Evolutionary conservation across 163 green algal species (phyloP).

Genomic region (Scenedesmus sp.): DNA sequence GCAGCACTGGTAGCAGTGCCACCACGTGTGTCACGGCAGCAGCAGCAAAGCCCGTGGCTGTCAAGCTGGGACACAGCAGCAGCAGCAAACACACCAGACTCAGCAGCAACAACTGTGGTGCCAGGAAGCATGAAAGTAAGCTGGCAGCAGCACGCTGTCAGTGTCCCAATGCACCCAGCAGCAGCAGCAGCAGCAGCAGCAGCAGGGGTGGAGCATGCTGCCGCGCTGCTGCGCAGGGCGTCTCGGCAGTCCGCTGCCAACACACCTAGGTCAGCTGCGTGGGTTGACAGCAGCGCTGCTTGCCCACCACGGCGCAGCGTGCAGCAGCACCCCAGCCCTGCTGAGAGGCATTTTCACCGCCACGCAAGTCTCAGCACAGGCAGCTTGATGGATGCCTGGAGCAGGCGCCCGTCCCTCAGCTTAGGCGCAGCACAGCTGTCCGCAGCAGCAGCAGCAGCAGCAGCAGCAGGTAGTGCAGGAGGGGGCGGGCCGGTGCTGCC

Average conservation of each 20-base stretch:
- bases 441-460: slow-evolving; percentile 3
- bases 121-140: neutral
- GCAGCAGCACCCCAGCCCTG: neutral
- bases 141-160: neutral
- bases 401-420: neutral
- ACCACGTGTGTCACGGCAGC: neutral
- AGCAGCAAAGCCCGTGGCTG: neutral
- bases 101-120: neutral
- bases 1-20: neutral
- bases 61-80: neutral
- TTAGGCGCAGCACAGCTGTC: neutral
- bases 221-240: neutral
- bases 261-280: neutral
- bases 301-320: neutral
- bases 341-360: neutral
- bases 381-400: neutral
- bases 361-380: neutral
- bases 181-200: neutral
- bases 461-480: neutral
- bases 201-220: neutral
- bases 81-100: neutral
- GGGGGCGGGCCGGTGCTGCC: neutral
- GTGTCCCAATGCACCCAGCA: neutral
- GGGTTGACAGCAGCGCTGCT: neutral
- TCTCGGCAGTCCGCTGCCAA: neutral